Conservation (phyloP, 805 yeast genomes). For the Dipodascus geniculatus region DNA sequence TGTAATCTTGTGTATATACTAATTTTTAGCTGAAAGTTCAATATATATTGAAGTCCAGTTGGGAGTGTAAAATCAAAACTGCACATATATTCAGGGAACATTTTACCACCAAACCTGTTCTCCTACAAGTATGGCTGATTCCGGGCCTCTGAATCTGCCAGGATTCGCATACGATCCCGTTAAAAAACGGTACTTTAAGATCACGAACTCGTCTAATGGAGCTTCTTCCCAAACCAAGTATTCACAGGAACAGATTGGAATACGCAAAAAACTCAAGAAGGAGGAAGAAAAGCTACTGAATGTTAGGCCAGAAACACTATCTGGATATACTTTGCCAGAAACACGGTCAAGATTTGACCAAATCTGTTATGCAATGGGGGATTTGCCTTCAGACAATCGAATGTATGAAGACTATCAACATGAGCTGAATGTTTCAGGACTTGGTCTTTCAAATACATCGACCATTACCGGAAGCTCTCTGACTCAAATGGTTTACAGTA, state of each 20-base stretch:
- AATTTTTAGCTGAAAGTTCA: no score
- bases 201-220: not conserved
- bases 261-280: not conserved
- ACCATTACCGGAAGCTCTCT: not conserved
- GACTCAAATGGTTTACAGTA: not conserved
- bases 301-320: not conserved
- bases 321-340: not conserved
- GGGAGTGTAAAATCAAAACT: no score
- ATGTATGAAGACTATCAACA: not conserved
- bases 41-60: no score
- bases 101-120: no score
- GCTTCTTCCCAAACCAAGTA: not conserved
- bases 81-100: no score
- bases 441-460: not conserved
- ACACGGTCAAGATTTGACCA: not conserved
- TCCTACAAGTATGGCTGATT: not conserved
- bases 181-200: not conserved
- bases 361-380: not conserved
- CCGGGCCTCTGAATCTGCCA: not conserved
- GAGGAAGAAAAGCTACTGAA: not conserved
- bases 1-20: no score
- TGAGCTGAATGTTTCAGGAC: not conserved
- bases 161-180: not conserved
- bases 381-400: not conserved
- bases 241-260: not conserved